These are phyloP conservation scores for Candida pseudoglaebosa DNA, from an alignment of 805 yeast genomes.

Conservation along the genomic window DNA sequence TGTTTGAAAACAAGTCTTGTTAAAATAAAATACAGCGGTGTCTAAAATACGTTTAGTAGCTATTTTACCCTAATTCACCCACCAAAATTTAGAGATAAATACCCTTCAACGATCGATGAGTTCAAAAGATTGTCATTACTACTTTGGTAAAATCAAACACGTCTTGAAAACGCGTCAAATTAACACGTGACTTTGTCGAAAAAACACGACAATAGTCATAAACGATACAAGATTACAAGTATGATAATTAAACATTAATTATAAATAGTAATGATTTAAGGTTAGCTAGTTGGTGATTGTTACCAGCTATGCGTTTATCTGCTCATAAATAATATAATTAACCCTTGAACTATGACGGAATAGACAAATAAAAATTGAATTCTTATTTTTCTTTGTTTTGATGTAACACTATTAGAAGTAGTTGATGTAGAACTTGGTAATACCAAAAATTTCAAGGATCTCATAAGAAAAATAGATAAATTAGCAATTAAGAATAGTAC, in stretches of 20 bases:
- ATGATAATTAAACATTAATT: too few species aligned
- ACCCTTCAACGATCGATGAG: neutral
- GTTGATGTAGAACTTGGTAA: constrained; percentile 50
- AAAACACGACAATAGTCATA: neutral
- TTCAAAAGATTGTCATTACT: neutral
- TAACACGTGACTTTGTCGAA: constrained; percentile 3
- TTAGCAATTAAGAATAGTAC: constrained; percentile 36
- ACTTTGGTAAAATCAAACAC: neutral
- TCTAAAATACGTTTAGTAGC: too few species aligned
- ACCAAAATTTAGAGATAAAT: too few species aligned
- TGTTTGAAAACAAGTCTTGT: too few species aligned
- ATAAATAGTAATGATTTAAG: too few species aligned
- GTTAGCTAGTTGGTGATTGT: neutral
- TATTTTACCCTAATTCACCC: too few species aligned
- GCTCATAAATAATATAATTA: constrained; percentile 69
- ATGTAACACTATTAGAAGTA: constrained; percentile 52
- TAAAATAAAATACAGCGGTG: too few species aligned
- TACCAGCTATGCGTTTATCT: constrained; percentile 14
- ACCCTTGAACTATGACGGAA: constrained; percentile 75
- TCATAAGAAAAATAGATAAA: constrained; percentile 58
- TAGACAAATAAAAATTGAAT: constrained; percentile 85
- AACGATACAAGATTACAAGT: too few species aligned
- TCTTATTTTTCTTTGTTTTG: constrained; percentile 70
- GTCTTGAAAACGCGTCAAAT: constrained; percentile 1
- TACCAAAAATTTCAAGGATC: constrained; percentile 65